These are phyloP conservation scores for Cenchrus americanus DNA, from an alignment of 176 grass and related monocot genomes.

Conservation along the genomic window DNA sequence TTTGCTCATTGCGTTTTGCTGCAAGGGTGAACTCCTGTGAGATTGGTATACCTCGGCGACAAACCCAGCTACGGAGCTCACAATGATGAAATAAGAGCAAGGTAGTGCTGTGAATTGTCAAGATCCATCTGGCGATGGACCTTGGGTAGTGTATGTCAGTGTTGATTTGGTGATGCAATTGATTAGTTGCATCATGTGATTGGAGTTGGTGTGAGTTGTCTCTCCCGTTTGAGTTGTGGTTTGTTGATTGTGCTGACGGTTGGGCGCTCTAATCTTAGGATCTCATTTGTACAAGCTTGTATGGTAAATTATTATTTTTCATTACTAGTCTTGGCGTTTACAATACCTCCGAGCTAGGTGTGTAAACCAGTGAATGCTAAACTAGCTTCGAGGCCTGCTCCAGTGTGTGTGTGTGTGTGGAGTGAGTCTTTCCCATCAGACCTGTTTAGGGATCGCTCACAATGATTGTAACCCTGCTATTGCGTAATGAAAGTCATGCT, in stretches of 20 bases:
- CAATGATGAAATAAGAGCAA: conserved; percentile 27
- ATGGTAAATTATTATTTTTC: neutral
- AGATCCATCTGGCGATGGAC: neutral
- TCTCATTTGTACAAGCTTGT: neutral
- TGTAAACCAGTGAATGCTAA: neutral
- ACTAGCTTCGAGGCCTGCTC: too few species aligned
- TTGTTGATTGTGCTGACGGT: conserved; percentile 28
- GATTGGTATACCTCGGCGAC: conserved; percentile 80
- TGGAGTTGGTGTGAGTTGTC: conserved; percentile 31
- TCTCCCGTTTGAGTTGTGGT: neutral
- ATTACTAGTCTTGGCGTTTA: neutral
- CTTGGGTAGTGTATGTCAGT: neutral
- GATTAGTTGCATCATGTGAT: conserved; percentile 45
- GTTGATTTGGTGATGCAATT: conserved; percentile 44
- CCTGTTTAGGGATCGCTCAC: too few species aligned
- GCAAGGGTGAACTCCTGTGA: conserved; percentile 87
- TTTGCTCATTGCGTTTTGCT: conserved; percentile 90
- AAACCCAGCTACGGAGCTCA: conserved; percentile 56
- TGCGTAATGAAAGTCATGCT: too few species aligned
- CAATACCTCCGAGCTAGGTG: too few species aligned
- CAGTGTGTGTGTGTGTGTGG: too few species aligned
- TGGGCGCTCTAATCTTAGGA: neutral
- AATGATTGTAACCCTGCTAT: too few species aligned
- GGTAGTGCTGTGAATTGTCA: neutral
- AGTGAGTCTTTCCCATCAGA: too few species aligned